These are phyloP conservation scores for Chernovozyma aurita DNA, from an alignment of 1,139 yeast species.

Conservation along the genomic window DNA sequence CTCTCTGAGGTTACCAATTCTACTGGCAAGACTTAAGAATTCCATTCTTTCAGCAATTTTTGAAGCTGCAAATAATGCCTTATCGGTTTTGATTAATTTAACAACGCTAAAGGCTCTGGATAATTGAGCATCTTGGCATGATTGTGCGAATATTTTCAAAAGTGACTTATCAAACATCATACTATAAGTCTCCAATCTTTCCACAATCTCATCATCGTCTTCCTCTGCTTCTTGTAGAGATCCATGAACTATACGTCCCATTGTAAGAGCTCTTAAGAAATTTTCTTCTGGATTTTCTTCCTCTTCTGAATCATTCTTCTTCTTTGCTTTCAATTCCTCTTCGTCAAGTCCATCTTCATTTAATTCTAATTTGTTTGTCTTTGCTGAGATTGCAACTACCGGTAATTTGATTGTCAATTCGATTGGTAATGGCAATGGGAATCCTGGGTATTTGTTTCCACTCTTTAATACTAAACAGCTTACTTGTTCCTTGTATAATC, in stretches of 20 bases:
- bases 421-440: conserved; percentile 82
- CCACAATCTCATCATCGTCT: conserved; percentile 39
- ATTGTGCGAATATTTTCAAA: conserved; percentile 68
- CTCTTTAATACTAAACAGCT: conserved; percentile 75
- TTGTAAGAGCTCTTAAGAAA: conserved; percentile 41
- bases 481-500: conserved; percentile 63
- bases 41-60: conserved; percentile 82
- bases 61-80: conserved; percentile 78
- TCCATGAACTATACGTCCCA: conserved; percentile 48
- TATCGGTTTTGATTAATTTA: conserved; percentile 64
- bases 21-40: conserved; percentile 57
- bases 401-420: conserved; percentile 74
- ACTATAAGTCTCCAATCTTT: conserved; percentile 47
- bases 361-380: conserved; percentile 9
- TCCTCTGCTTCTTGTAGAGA: conserved; percentile 34
- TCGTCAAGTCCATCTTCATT: conserved; percentile 19
- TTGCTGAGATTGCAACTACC: conserved; percentile 18
- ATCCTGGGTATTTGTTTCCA: conserved; percentile 46
- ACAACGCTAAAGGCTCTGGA: conserved; percentile 70
- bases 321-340: conserved; percentile 16
- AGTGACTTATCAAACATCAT: conserved; percentile 66
- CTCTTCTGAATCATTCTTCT: conserved; percentile 11
- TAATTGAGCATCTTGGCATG: conserved; percentile 65
- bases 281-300: conserved; percentile 37
- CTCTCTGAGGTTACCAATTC: conserved; percentile 64